Evolutionary conservation across 345 rosid genomes (phyloP).

Genomic region (Psidium guajava): DNA sequence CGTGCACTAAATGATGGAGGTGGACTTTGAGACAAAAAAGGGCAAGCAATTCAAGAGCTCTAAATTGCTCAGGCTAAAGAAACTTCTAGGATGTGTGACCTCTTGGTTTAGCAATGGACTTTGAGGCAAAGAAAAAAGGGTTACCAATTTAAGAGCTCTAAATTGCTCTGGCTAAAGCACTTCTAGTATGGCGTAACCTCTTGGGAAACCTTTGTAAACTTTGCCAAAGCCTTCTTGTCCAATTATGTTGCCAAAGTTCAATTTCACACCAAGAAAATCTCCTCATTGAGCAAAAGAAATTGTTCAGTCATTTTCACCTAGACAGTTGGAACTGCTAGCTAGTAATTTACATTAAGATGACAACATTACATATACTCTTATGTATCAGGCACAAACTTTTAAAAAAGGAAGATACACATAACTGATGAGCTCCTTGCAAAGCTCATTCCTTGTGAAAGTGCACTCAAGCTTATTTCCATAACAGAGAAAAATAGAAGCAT

Average conservation of each 20-base stretch:
- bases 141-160: background rate
- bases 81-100: too few relatives aligned
- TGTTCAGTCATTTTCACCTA: conserved; percentile 72
- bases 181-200: too few relatives aligned
- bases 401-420: background rate
- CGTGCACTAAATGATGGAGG: conserved; percentile 20
- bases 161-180: background rate
- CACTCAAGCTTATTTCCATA: background rate
- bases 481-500: background rate
- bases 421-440: background rate
- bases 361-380: background rate
- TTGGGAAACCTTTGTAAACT: conserved; percentile 27
- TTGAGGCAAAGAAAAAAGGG: conserved; percentile 7
- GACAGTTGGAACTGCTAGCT: background rate
- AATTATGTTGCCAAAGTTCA: conserved; percentile 56
- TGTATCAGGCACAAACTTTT: background rate
- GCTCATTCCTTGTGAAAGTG: background rate
- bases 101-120: background rate
- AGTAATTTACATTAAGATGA: background rate
- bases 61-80: too few relatives aligned
- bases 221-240: conserved; percentile 96
- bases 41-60: too few relatives aligned
- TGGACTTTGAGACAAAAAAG: conserved; percentile 8
- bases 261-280: conserved; percentile 72
- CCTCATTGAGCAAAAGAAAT: conserved; percentile 56